phyloP scores from a whole-genome alignment of 2,329 filamentous ascomycete genomes.

The Talaromyces sp. region DNA sequence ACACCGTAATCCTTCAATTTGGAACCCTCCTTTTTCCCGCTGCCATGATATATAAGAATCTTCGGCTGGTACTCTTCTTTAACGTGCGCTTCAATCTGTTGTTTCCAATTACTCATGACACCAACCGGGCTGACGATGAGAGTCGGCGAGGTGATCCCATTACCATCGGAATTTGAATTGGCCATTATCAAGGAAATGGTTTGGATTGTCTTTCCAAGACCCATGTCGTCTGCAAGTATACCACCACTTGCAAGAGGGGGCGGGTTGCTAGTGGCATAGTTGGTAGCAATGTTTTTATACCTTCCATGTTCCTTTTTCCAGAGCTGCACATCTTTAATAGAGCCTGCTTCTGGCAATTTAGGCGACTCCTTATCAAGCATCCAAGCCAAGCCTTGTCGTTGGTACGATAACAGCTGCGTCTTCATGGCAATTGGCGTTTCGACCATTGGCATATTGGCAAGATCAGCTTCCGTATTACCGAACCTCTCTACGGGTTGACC shows the following conservation, averaged over 20 bases:
- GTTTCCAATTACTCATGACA: constrained; percentile 87
- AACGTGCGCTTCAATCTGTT: constrained; percentile 70
- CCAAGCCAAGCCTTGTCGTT: constrained; percentile 74
- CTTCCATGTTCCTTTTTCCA: constrained; percentile 58
- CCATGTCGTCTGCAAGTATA: constrained; percentile 90
- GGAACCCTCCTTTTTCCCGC: constrained; percentile 51
- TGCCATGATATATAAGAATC: constrained; percentile 70
- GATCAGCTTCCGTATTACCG: constrained; percentile 63
- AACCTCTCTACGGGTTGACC: constrained; percentile 64
- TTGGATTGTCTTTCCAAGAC: constrained; percentile 82
- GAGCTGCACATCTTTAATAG: constrained; percentile 64
- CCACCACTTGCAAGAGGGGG: constrained; percentile 71
- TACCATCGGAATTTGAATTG: constrained; percentile 41
- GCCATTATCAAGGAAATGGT: constrained; percentile 72
- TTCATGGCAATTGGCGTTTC: constrained; percentile 60
- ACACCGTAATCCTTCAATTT: constrained; percentile 66
- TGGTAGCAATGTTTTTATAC: constrained; percentile 67
- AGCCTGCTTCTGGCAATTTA: constrained; percentile 53
- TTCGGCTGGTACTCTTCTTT: constrained; percentile 57
- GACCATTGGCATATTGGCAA: constrained; percentile 68
- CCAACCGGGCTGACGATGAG: constrained; percentile 76
- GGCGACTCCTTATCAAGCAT: constrained; percentile 72
- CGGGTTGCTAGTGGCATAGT: constrained; percentile 54
- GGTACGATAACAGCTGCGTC: constrained; percentile 71
- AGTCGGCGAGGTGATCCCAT: constrained; percentile 55